Evolutionary conservation across 73 alveolate species (phyloP).

Genomic region (Blepharisma stoltei): DNA sequence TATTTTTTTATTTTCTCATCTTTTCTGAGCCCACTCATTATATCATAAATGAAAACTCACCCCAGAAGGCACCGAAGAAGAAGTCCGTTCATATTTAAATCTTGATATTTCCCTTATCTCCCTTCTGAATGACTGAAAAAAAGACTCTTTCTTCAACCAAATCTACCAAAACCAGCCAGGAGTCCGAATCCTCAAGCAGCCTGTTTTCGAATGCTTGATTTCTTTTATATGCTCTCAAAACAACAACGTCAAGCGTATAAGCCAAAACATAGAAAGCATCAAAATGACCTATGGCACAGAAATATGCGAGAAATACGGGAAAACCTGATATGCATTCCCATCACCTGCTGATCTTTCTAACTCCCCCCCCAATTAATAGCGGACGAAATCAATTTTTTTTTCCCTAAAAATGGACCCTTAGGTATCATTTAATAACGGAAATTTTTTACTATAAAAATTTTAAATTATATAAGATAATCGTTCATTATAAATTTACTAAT

Average conservation of each 20-base stretch:
- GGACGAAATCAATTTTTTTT: no score
- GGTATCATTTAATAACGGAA: no score
- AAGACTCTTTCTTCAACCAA: constrained; percentile 37
- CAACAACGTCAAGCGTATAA: constrained; percentile 59
- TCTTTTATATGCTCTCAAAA: constrained; percentile 63
- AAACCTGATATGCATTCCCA: constrained; percentile 28
- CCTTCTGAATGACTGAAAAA: constrained; percentile 26
- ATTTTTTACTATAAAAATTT: no score
- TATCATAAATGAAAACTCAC: constrained; percentile 17
- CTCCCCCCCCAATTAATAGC: no score
- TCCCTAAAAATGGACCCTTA: no score
- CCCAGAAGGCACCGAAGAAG: constrained; percentile 15
- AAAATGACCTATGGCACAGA: constrained; percentile 31
- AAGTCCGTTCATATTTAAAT: constrained; percentile 18
- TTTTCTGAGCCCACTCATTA: no score
- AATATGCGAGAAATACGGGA: constrained; percentile 29
- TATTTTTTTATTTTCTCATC: no score
- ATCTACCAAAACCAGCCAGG: constrained; percentile 45
- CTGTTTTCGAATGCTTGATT: constrained; percentile 70
- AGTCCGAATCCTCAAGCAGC: constrained; percentile 62
- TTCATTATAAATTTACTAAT: no score
- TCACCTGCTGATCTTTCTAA: constrained; percentile 27
- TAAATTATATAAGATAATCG: no score
- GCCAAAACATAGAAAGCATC: constrained; percentile 37
- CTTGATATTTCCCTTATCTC: constrained; percentile 26